Base-by-base conservation (phyloP, 257 asterid genomes). In the Plectranthus barbatus region DNA sequence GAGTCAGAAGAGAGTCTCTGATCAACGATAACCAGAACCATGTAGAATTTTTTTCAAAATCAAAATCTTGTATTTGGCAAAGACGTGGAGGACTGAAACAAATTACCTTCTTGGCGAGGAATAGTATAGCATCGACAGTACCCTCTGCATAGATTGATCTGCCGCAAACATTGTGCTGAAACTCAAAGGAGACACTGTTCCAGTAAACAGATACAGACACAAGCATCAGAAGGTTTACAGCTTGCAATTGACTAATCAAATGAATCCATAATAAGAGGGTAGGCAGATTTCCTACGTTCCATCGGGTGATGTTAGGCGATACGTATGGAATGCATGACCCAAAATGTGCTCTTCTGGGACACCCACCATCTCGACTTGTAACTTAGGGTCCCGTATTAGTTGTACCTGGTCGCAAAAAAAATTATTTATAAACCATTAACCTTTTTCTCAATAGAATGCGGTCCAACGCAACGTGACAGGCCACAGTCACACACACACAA, bases 61-160 rank as follows among this genome's bases (percentile, higher is more conserved):
- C 21, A 40, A 55, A n/a, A 51, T 23, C 17, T 14, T 23, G 14
- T 4, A 36, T 15, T 44, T 13, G 47, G 31, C 39, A 36, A 1
- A 17, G 24, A 52, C 29, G 12, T 15, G 7, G 52, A 24, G 37
- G 5, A 6, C 18, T 2, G 29, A 55, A 53, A 29, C 15, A 23
- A 3, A 59, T 19, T 78, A 93, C 99, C 95, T 85, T 85, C 77
- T 89, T 85, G 19, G 96, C 84, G 10, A 92, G 95, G 72, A 92
- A 92, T 67, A 92, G 96, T 26, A 83, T 66, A 12, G 97, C 97
- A 76, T 92, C 99, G 34, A 93, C 95, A 0, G 97, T 90, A 8
- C 99, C 97, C 74, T 93, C 97, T 1, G 99, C 99, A 63, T 92
- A 92, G 77, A 92, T 92, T 48, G 97, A 92, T 83, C 99, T 81